Base-by-base conservation (phyloP, 2,329 filamentous ascomycete genomes). In the Madurella fahalii region DNA sequence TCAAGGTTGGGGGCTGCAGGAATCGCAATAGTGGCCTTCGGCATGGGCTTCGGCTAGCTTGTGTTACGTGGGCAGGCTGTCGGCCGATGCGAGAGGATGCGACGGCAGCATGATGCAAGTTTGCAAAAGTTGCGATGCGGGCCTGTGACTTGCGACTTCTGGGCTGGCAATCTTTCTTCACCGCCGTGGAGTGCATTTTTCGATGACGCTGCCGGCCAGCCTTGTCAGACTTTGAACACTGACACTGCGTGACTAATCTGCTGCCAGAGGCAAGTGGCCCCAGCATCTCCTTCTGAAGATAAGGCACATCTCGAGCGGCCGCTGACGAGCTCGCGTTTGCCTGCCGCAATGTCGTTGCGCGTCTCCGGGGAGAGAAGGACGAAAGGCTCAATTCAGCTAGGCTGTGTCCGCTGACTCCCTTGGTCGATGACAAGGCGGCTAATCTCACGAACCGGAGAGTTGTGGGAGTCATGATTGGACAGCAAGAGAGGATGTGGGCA, bases 1-100 rank as follows among this genome's bases (percentile, higher is more conserved):
- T 31, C 30, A 32, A 9, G 16, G 8, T 51, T 53, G 56, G 50
- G 56, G 56, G 53, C 53, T 30, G 50, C 12, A 53, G 50, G 53
- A 56, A 50, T 45, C 46, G 31, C 12, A 40, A 40, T 39, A n/a
- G 49, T 15, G 31, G 39, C 17, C 41, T 31, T 40, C 9, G 41
- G 16, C 20, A 25, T 25, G 25, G n/a, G n/a, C n/a, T n/a, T n/a
- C n/a, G n/a, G n/a, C n/a, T n/a, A n/a, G 25, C 25, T 50, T 39
- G 50, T 51, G 50, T 47, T 18, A 57, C 54, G 34, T 47, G 37
- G 43, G 17, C 47, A 50, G 50, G 52, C 49, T 37, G 45, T 37
- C 42, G n/a, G n/a, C n/a, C n/a, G 41, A 18, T 40, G 37, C 37
- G 42, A 47, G 32, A 30, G 43, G 39, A 48, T n/a, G 31, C 39